Conservation (phyloP, 371 early-diverging fungal species). For the Mucor circinelloides region DNA sequence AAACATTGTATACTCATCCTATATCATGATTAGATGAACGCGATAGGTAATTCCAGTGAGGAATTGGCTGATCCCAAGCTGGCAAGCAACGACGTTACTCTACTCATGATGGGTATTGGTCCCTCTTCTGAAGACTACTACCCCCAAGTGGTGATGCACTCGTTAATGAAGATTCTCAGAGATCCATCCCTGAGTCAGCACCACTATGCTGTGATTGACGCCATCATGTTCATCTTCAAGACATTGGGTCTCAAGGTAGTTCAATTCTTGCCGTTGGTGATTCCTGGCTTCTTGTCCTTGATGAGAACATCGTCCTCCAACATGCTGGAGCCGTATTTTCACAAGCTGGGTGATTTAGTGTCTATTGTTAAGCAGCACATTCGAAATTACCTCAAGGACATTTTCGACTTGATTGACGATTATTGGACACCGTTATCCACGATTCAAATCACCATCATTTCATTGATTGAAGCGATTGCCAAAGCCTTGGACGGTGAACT, state of each 20-base stretch:
- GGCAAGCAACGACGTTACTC: conserved; percentile 64
- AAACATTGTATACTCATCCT: not conserved
- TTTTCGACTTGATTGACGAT: conserved; percentile 78
- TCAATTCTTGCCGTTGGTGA: conserved; percentile 78
- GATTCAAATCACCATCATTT: conserved; percentile 81
- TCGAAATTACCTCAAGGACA: conserved; percentile 81
- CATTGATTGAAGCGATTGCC: conserved; percentile 86
- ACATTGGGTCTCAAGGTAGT: conserved; percentile 84
- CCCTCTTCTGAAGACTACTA: conserved; percentile 87
- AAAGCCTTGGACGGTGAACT: conserved; percentile 88
- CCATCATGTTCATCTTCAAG: conserved; percentile 93
- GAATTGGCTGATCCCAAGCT: conserved; percentile 58
- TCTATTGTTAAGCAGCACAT: conserved; percentile 91
- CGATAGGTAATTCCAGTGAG: conserved; percentile 59
- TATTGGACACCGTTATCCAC: conserved; percentile 77
- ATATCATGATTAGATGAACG: conserved; percentile 37
- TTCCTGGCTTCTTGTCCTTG: conserved; percentile 69
- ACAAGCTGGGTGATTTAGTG: conserved; percentile 83
- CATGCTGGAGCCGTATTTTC: conserved; percentile 90
- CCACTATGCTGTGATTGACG: conserved; percentile 90
- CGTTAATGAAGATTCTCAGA: conserved; percentile 87
- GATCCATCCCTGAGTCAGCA: conserved; percentile 82
- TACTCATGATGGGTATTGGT: conserved; percentile 74
- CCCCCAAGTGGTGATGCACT: conserved; percentile 85
- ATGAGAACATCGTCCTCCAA: conserved; percentile 77